Evolutionary conservation across 2,329 filamentous ascomycete genomes (phyloP).

Genomic region (Penicillium hesseltinei): DNA sequence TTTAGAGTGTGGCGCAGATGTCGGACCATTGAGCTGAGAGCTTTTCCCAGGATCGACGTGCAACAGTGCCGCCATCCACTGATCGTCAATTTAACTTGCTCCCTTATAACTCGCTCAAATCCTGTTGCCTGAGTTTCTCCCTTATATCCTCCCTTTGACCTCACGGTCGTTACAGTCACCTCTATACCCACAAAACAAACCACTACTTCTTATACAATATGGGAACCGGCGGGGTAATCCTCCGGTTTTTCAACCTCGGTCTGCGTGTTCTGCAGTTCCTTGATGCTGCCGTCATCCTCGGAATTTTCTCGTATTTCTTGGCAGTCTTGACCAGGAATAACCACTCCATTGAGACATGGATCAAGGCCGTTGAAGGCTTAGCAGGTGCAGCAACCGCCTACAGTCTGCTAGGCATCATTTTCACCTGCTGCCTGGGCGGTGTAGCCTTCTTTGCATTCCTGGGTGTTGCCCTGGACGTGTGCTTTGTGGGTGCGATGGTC

Average conservation of each 20-base stretch:
- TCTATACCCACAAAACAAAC: neutral
- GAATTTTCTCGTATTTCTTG: slow-evolving; percentile 82
- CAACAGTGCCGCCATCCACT: slow-evolving; percentile 5
- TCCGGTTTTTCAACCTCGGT: slow-evolving; percentile 69
- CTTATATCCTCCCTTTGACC: slow-evolving; percentile 1
- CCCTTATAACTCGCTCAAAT: slow-evolving; percentile 9
- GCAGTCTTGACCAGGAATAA: slow-evolving; percentile 66
- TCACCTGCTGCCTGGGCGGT: slow-evolving; percentile 78
- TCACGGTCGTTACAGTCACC: neutral
- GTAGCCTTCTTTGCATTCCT: slow-evolving; percentile 69
- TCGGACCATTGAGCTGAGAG: neutral
- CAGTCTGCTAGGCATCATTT: slow-evolving; percentile 65
- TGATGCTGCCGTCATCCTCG: slow-evolving; percentile 70
- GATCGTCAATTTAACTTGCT: slow-evolving; percentile 8
- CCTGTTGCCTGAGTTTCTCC: slow-evolving; percentile 8
- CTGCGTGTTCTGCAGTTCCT: slow-evolving; percentile 72
- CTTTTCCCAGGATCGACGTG: neutral
- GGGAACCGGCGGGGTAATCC: slow-evolving; percentile 59
- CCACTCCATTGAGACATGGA: slow-evolving; percentile 60
- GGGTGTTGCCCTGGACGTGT: slow-evolving; percentile 72
- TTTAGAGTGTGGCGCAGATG: slow-evolving; percentile 9
- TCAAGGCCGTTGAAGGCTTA: slow-evolving; percentile 75
- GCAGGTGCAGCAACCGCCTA: slow-evolving; percentile 74
- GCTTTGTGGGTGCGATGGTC: slow-evolving; percentile 74
- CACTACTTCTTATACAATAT: slow-evolving; percentile 43